Base-by-base conservation (phyloP, 2,329 filamentous ascomycete species). In the Pestalotiopsis sp. region DNA sequence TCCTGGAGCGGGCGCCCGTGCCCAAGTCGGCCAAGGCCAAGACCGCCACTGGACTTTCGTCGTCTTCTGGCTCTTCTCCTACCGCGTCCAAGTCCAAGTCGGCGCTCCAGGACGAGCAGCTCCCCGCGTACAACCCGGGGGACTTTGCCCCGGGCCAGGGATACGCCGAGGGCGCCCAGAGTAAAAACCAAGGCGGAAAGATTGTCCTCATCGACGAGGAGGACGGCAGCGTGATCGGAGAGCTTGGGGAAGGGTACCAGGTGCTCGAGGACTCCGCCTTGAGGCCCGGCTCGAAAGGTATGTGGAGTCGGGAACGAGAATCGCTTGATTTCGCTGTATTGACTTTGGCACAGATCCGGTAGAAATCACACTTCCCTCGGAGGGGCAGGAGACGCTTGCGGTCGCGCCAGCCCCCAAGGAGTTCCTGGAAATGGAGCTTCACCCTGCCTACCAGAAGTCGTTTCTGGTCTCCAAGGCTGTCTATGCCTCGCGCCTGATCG, bases 191-290 rank as follows among this genome's bases (percentile, higher is more conserved):
- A 67, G 79, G 88, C 45, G 93, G 95, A 17, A 91, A 96, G 79
- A 95, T 98, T 74, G 95, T 99, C 4, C 86, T 99, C 11, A 86
- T 99, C 17, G 94, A 99, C 77, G 96, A 99, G 80, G 95, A 98
- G 78, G 93, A 99, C 81, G 96, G 96, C 66, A 97, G 93, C 74
- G 93, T 99, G 9, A 93, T 99, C 36, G 96, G 96, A 60, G 95
- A 99, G 82, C 84, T 99, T 70, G 90, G 92, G 69, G 92, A 95
- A 69, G 92, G 91, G 20, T 95, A 93, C 76, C 85, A 94, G 72
- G 87, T 97, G 20, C 85, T 95, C 17, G 94, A 98, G 76, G 89
- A 95, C 72, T 85, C 89, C 36, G 87, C 86, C 65, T 86, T 99
- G 71, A 90, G 92, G 78, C 90, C 92, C 17, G 96, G 96, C n/a